Percentiles rank a stretch among this genome's conserved stretches.
phyloP scores from a whole-genome alignment of 1,284 basidiomycete genomes.

The Puccinia coronata region DNA sequence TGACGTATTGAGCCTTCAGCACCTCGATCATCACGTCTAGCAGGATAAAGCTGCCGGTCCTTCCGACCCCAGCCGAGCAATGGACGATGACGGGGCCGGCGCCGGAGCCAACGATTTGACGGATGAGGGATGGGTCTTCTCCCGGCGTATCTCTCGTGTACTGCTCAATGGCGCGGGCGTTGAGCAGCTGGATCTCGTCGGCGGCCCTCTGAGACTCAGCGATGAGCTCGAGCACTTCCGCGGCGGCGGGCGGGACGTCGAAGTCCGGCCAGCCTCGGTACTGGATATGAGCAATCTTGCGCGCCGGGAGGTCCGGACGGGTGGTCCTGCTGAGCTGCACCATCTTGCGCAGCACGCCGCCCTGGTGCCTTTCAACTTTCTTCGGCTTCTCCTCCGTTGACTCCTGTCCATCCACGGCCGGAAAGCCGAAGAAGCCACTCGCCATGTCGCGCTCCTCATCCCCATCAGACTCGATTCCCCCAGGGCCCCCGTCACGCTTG shows the following conservation, averaged over 20 bases:
- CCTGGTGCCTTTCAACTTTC: not conserved
- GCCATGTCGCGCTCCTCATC: constrained; percentile 54
- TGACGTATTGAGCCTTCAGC: constrained; percentile 65
- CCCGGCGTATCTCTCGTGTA: constrained; percentile 59
- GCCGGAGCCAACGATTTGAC: constrained; percentile 64
- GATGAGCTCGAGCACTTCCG: constrained; percentile 72
- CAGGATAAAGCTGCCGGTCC: constrained; percentile 87
- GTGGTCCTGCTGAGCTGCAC: constrained; percentile 51
- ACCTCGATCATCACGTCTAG: constrained; percentile 82
- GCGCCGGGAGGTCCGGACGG: constrained; percentile 37
- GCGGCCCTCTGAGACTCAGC: constrained; percentile 65
- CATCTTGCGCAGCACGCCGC: constrained; percentile 52
- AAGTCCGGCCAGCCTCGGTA: constrained; percentile 91
- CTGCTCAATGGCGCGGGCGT: constrained; percentile 36
- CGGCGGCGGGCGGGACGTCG: constrained; percentile 81
- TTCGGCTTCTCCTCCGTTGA: not conserved
- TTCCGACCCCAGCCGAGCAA: constrained; percentile 86
- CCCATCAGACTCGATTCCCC: constrained; percentile 52
- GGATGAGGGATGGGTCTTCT: constrained; percentile 57
- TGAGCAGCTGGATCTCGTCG: constrained; percentile 64
- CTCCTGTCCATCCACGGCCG: not conserved
- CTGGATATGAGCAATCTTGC: constrained; percentile 71
- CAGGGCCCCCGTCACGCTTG: not conserved
- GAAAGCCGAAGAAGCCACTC: constrained; percentile 56
- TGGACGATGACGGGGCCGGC: constrained; percentile 68